Base-by-base conservation (phyloP, 2,329 filamentous ascomycete species). In the Orbilia quercus region DNA sequence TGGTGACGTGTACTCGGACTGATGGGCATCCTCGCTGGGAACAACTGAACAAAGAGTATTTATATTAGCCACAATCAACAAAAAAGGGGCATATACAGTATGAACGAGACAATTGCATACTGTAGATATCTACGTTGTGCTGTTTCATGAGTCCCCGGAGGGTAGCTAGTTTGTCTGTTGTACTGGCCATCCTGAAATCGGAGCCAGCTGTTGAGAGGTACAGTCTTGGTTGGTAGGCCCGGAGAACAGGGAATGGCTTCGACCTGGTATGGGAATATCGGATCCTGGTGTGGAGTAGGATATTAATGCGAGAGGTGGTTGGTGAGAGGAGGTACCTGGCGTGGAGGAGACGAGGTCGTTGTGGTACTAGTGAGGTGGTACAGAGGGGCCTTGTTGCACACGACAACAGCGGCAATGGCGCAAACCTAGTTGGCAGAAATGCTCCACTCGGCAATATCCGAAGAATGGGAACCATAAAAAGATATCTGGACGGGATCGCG, bases 1-100 rank as follows among this genome's bases (percentile, higher is more conserved):
- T n/a, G 90, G 89, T 55, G 95, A 95, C 81, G 97, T 97, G 82
- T 99, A 99, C 83, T 99, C 95, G 77, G 94, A 98, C 77, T 94
- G 91, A 81, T 99, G 95, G 80, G 91, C 94, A 81, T 99, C 95
- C 86, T 98, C 95, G 34, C 94, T 97, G 0, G 95, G 95, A 5
- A 98, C 87, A 79, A 99, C 94, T 98, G 80, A 57, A 34, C 2
- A 40, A 53, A 50, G 48, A 31, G n/a, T 77, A 78, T 84, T 31
- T 31, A 4, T 77, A 85, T 82, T 78, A 75, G 48, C 18, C 23
- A 28, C 76, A 75, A 45, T n/a, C 45, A 74, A 53, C 51, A 22
- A 34, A 16, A 50, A 58, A 14, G 47, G n/a, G n/a, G n/a, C n/a
- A n/a, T n/a, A n/a, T n/a, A 47, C 6, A 45, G 40, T n/a, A 12